Conservation (phyloP, 495 filamentous ascomycete genomes). For the Penicillium mononematosum region DNA sequence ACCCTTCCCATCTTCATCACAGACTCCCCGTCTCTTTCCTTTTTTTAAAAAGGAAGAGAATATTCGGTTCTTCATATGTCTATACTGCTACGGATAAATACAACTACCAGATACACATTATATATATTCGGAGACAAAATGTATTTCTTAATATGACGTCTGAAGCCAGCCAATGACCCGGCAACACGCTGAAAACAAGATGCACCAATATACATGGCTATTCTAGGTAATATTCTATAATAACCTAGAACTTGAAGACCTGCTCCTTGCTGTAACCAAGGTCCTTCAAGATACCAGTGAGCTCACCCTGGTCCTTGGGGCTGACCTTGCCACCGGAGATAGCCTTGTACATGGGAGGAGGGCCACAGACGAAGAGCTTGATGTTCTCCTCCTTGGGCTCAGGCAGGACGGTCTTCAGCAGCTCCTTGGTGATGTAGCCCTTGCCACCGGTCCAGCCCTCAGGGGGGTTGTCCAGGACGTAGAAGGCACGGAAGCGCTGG, state of each 20-base stretch:
- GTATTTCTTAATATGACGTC: not conserved
- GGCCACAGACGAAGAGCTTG: conserved; percentile 90
- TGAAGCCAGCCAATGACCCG: not conserved
- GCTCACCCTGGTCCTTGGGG: conserved; percentile 88
- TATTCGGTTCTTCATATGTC: not conserved
- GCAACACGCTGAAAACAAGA: conserved; percentile 17
- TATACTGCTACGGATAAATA: not conserved
- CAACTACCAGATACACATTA: not conserved
- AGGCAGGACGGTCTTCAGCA: conserved; percentile 87
- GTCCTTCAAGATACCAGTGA: conserved; percentile 80
- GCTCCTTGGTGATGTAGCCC: conserved; percentile 81
- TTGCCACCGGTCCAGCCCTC: conserved; percentile 71
- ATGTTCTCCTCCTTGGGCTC: conserved; percentile 87
- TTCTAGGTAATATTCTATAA: conserved; percentile 21
- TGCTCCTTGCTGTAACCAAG: conserved; percentile 89
- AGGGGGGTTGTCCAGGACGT: conserved; percentile 84
- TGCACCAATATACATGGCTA: conserved; percentile 22
- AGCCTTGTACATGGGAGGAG: conserved; percentile 89
- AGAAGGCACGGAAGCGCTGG: conserved; percentile 88
- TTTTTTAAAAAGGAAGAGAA: not conserved
- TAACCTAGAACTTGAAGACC: conserved; percentile 91
- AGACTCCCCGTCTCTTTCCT: not conserved
- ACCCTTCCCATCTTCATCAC: not conserved
- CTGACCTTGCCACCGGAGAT: conserved; percentile 86
- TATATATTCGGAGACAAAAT: not conserved